Evolutionary conservation across 2,329 filamentous ascomycete genomes (phyloP).

Genomic region (Verticillium dahliae): DNA sequence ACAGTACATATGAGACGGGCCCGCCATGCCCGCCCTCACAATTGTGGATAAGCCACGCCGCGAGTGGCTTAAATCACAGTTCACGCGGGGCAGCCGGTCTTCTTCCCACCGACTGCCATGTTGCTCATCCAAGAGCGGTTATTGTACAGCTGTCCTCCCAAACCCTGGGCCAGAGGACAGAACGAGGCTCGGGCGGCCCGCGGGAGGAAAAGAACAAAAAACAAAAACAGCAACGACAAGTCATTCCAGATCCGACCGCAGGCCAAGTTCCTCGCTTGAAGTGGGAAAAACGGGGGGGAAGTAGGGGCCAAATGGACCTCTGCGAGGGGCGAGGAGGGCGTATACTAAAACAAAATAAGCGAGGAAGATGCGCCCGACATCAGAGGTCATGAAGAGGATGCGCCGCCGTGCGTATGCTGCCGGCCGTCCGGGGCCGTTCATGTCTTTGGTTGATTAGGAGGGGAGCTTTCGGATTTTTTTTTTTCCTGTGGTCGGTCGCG

Average conservation of each 20-base stretch:
- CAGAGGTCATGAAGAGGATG: slow-evolving; percentile 4
- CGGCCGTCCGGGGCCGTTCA: slow-evolving; percentile 9
- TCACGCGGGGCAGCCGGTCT: slow-evolving; percentile 4
- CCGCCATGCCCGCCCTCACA: not conserved
- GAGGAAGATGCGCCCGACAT: slow-evolving; percentile 6
- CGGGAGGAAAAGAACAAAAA: slow-evolving; percentile 1
- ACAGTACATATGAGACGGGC: slow-evolving; percentile 8
- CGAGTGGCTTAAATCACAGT: not conserved
- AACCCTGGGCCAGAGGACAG: slow-evolving; percentile 4
- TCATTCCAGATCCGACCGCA: not conserved
- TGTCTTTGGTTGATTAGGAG: slow-evolving; percentile 14
- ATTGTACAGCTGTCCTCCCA: slow-evolving; percentile 11
- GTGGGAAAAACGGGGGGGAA: not conserved
- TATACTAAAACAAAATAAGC: slow-evolving; percentile 11
- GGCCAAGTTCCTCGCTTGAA: not conserved
- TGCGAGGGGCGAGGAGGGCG: not conserved
- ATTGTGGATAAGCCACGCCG: not conserved
- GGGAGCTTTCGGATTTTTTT: slow-evolving; percentile 13
- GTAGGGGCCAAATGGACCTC: not conserved
- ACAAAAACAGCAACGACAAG: not conserved
- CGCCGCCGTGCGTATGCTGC: slow-evolving; percentile 5
- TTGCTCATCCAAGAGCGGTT: slow-evolving; percentile 5
- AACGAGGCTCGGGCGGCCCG: slow-evolving; percentile 2
- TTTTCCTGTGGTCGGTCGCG: not conserved
- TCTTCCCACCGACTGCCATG: slow-evolving; percentile 3